Conservation (phyloP, 495 filamentous ascomycete genomes). For the Xylaria longipes region DNA sequence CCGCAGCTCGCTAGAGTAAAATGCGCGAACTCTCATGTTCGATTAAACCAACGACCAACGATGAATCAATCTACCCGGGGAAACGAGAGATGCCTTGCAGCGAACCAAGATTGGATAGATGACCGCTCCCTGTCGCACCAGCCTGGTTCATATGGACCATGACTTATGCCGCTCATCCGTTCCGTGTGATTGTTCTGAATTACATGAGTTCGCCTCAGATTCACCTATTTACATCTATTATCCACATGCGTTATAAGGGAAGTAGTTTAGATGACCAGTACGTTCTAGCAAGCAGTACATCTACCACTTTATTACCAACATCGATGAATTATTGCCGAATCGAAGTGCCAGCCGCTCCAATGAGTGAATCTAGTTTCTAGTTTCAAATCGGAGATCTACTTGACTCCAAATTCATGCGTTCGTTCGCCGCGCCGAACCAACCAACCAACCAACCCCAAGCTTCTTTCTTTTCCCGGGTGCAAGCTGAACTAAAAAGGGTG, state of each 20-base stretch:
- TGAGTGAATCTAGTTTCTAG: neutral
- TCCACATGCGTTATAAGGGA: neutral
- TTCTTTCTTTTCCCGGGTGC: neutral
- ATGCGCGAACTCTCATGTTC: neutral
- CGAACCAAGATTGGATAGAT: too few species aligned
- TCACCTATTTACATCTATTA: neutral
- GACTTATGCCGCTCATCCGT: neutral
- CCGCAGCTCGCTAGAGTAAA: slow-evolving; percentile 17
- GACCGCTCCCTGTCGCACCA: too few species aligned
- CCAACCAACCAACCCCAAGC: neutral
- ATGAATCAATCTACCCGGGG: too few species aligned
- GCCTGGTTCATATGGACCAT: neutral
- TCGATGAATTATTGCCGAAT: neutral
- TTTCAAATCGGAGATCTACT: slow-evolving; percentile 13
- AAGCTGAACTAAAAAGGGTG: slow-evolving; percentile 4
- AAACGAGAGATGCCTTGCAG: neutral
- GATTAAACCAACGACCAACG: slow-evolving; percentile 11
- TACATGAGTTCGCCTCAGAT: neutral
- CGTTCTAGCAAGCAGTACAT: neutral
- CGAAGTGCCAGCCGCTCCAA: neutral
- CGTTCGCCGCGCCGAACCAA: neutral
- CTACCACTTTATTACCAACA: neutral
- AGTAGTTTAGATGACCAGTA: neutral
- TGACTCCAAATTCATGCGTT: slow-evolving; percentile 26
- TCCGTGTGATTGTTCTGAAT: neutral